Conservation (phyloP, 768 basidiomycete genomes). For the Cystobasidium onofrii region DNA sequence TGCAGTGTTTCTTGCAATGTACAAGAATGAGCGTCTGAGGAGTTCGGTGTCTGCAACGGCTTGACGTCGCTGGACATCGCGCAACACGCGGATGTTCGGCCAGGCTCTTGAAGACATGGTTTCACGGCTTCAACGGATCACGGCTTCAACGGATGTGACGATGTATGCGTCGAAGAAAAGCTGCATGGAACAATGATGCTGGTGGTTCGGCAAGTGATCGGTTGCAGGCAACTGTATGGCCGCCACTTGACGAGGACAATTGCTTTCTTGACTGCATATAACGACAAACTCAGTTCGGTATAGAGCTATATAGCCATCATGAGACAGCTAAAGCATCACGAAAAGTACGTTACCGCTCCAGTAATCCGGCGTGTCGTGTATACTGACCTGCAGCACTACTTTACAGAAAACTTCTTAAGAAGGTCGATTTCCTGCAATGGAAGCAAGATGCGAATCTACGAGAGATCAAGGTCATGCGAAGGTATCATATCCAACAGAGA, state of each 20-base stretch:
- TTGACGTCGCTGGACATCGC: conserved; percentile 26
- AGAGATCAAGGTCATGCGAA: conserved; percentile 85
- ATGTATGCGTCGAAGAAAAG: not conserved
- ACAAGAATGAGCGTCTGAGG: conserved; percentile 32
- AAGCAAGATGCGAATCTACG: conserved; percentile 85
- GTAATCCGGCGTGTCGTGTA: not conserved
- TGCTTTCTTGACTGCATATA: too few species aligned
- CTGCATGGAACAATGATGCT: too few species aligned
- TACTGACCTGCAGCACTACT: conserved; percentile 35
- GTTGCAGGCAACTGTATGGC: not conserved
- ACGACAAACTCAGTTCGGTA: too few species aligned
- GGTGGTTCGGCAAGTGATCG: not conserved
- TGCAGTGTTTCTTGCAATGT: conserved; percentile 33
- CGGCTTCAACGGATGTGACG: too few species aligned
- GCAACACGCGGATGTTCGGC: conserved; percentile 21
- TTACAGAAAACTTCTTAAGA: conserved; percentile 43
- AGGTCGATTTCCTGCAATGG: conserved; percentile 98
- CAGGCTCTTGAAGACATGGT: conserved; percentile 10
- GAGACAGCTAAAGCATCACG: conserved; percentile 90
- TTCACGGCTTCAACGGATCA: too few species aligned
- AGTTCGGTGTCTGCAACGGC: conserved; percentile 27
- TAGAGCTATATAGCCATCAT: conserved; percentile 47
- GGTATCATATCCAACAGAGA: conserved; percentile 84
- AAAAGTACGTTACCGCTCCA: conserved; percentile 69
- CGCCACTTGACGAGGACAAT: not conserved